Percentiles rank a stretch among this genome's conserved stretches.
Evolutionary conservation across 2,329 filamentous ascomycete species (phyloP).

Genomic region (Rhytidhysteron rufulum): DNA sequence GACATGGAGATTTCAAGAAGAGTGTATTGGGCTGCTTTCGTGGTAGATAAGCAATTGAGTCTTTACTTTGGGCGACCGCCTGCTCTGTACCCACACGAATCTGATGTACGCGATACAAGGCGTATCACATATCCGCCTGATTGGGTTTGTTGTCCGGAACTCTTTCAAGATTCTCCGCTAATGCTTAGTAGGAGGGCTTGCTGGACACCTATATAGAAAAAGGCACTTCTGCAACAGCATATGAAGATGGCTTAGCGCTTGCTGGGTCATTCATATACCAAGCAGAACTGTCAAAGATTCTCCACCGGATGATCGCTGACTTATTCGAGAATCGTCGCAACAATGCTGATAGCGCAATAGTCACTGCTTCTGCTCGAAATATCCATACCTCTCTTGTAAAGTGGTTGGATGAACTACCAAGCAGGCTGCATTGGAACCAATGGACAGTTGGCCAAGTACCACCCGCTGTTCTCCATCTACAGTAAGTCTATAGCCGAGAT

Average conservation of each 20-base stretch:
- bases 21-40: slow-evolving; percentile 51
- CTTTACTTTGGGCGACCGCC: slow-evolving; percentile 51
- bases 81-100: slow-evolving; percentile 48
- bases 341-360: slow-evolving; percentile 39
- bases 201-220: slow-evolving; percentile 48
- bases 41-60: slow-evolving; percentile 50
- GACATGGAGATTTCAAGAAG: slow-evolving; percentile 49
- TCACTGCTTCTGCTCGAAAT: slow-evolving; percentile 42
- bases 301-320: slow-evolving; percentile 50
- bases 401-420: slow-evolving; percentile 46
- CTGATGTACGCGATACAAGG: slow-evolving; percentile 49
- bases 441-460: slow-evolving; percentile 49
- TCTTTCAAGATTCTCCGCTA: no score
- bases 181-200: no score
- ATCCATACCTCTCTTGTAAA: slow-evolving; percentile 48
- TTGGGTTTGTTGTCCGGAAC: no score
- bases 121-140: slow-evolving; percentile 49
- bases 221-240: slow-evolving; percentile 43
- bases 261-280: slow-evolving; percentile 47
- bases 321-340: slow-evolving; percentile 48
- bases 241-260: slow-evolving; percentile 45
- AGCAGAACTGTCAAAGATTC: slow-evolving; percentile 48
- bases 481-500: slow-evolving; percentile 32
- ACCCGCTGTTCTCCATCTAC: slow-evolving; percentile 46
- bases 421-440: slow-evolving; percentile 50